Conservation (phyloP, 2,329 filamentous ascomycete genomes). For the Dryadomyces quercus-mongolicae region DNA sequence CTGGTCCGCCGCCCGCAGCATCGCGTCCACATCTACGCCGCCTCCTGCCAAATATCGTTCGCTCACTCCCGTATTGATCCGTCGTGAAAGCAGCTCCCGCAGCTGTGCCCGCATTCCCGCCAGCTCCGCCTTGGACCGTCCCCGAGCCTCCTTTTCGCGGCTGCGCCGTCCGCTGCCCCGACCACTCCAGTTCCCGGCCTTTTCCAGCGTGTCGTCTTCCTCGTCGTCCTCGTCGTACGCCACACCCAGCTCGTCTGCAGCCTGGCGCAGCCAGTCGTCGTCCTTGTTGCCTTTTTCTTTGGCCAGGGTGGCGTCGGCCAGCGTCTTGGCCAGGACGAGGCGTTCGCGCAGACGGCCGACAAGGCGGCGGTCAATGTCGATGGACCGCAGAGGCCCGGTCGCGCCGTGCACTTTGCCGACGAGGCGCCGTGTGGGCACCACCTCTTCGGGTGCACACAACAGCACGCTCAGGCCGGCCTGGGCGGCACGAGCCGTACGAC, state of each 20-base stretch:
- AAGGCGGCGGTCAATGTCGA: conserved; percentile 74
- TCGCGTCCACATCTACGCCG: conserved; percentile 65
- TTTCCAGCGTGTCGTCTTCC: conserved; percentile 72
- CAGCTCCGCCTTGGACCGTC: conserved; percentile 62
- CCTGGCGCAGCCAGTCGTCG: conserved; percentile 70
- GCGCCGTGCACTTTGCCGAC: conserved; percentile 73
- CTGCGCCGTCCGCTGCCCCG: conserved; percentile 61
- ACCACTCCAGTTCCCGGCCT: conserved; percentile 48
- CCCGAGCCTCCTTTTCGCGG: conserved; percentile 59
- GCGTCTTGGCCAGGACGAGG: conserved; percentile 69
- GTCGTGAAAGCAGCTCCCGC: conserved; percentile 53
- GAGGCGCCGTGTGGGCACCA: conserved; percentile 68
- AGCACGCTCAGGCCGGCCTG: conserved; percentile 71
- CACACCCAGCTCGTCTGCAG: conserved; percentile 85
- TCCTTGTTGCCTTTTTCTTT: conserved; percentile 80
- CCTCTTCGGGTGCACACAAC: conserved; percentile 85
- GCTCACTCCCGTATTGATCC: conserved; percentile 79
- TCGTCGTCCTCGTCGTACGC: conserved; percentile 91
- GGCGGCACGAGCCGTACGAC: conserved; percentile 78
- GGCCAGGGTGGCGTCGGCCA: conserved; percentile 70
- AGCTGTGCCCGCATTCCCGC: conserved; percentile 59
- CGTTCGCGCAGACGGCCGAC: conserved; percentile 66
- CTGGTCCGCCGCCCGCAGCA: conserved; percentile 47
- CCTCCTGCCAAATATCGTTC: conserved; percentile 77
- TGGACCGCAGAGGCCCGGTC: conserved; percentile 15